Base-by-base conservation (phyloP, 1,284 basidiomycete species). In the Heimioporus retisporus region DNA sequence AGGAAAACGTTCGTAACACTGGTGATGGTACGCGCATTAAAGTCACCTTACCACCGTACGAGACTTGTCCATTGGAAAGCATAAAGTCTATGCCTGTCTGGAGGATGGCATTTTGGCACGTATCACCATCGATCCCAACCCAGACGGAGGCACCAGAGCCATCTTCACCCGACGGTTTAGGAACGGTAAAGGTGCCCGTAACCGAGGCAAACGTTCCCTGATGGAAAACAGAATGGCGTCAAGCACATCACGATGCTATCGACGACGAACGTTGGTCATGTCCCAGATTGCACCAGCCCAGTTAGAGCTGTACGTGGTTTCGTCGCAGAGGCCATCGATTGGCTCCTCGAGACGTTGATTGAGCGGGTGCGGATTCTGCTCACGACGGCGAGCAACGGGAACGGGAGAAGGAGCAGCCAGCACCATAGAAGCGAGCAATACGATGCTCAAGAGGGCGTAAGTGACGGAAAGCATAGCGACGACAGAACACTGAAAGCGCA, bases 71-170 rank as follows among this genome's bases (percentile, higher is more conserved):
- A 16, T 31, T 50, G 7, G 23, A 23, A 19, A 60, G 35, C 25
- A 40, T 43, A 15, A 60, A 60, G 6, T 40, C 48, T 23, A 60
- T 43, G 16, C 64, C 64, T 16, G 64, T 61, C 31, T 60, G 64
- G 25, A 64, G 63, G n/a, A 64, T 64, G 48, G 57, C 57, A 40
- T 10, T 57, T 51, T 19, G 19, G 19, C 64, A 65, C 7, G 59
- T 43, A 35, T 56, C 55, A 15, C 65, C 60, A 44, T 65, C 65
- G 43, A 65, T 62, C 19, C 65, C 65, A 15, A 65, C 65, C 65
- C 60, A 65, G 31, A 55, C 51, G 35, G 65, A 44, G 25, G 59
- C 59, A 19, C 50, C 35, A 43, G 23, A n/a, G 10, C 56, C 56
- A 2, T 19, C n/a, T 35, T 5, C 16, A 40, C 65, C 65, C n/a